Evolutionary conservation across 768 basidiomycete species (phyloP).

Genomic region (Boletus pseudopeckii): DNA sequence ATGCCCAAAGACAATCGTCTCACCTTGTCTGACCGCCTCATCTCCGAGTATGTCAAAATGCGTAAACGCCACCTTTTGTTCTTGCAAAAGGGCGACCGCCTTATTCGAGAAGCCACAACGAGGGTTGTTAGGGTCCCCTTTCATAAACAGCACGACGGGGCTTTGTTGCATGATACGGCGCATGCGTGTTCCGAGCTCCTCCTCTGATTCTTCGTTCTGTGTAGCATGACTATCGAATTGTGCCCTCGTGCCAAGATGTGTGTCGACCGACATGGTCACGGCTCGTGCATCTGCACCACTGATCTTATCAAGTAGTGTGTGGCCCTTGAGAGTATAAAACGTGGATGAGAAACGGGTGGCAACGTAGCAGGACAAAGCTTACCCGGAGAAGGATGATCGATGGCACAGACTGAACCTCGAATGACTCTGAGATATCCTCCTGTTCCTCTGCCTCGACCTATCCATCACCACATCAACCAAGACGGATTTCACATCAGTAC

Average conservation of each 20-base stretch:
- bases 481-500: neutral
- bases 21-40: slow-evolving; percentile 78
- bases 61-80: slow-evolving; percentile 61
- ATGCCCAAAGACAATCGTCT: slow-evolving; percentile 16
- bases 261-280: slow-evolving; percentile 59
- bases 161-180: slow-evolving; percentile 71
- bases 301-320: slow-evolving; percentile 76
- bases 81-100: slow-evolving; percentile 64
- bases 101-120: slow-evolving; percentile 84
- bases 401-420: slow-evolving; percentile 89
- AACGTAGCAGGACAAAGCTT: slow-evolving; percentile 17
- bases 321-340: slow-evolving; percentile 56
- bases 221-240: slow-evolving; percentile 23
- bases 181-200: slow-evolving; percentile 66
- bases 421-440: slow-evolving; percentile 85
- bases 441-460: slow-evolving; percentile 84
- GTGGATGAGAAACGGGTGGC: neutral
- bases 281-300: slow-evolving; percentile 73
- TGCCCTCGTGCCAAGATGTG: slow-evolving; percentile 41
- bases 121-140: slow-evolving; percentile 73
- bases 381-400: slow-evolving; percentile 80
- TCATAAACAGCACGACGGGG: slow-evolving; percentile 87
- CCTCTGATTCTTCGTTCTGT: slow-evolving; percentile 48
- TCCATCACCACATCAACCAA: neutral
- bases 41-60: slow-evolving; percentile 84